These are phyloP conservation scores for Jatropha curcas DNA, from an alignment of 345 rosid genomes.

Conservation along the genomic window DNA sequence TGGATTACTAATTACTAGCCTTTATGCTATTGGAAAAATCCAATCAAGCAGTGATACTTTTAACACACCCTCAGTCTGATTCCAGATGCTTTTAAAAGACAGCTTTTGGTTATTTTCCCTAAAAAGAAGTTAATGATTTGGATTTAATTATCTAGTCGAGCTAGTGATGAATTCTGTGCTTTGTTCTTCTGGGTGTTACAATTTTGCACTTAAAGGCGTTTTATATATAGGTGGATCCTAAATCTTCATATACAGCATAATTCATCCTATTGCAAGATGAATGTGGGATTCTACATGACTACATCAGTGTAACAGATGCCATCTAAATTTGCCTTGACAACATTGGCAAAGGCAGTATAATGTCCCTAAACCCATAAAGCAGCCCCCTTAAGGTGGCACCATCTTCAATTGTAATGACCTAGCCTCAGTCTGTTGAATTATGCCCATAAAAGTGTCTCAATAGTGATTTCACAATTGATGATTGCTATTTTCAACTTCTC, in stretches of 20 bases:
- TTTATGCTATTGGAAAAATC: neutral
- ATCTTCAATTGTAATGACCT: neutral
- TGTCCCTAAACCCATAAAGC: neutral
- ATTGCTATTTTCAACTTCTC: neutral
- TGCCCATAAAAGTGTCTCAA: neutral
- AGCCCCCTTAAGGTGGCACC: neutral
- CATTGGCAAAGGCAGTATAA: neutral
- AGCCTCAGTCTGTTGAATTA: neutral
- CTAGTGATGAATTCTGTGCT: neutral
- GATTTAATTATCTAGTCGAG: too few species aligned
- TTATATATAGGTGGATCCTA: neutral
- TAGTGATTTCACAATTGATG: neutral
- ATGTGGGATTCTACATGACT: neutral
- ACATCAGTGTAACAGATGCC: neutral
- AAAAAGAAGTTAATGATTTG: neutral
- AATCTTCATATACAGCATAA: neutral
- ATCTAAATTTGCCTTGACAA: neutral
- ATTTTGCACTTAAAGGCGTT: neutral
- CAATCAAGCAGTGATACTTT: too few species aligned
- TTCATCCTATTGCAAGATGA: neutral
- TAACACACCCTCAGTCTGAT: too few species aligned
- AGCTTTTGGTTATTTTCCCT: neutral
- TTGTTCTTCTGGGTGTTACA: neutral
- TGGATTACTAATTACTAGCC: neutral
- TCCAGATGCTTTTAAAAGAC: too few species aligned